Conservation (phyloP, 805 yeast species). For the Metschnikowia similis region DNA sequence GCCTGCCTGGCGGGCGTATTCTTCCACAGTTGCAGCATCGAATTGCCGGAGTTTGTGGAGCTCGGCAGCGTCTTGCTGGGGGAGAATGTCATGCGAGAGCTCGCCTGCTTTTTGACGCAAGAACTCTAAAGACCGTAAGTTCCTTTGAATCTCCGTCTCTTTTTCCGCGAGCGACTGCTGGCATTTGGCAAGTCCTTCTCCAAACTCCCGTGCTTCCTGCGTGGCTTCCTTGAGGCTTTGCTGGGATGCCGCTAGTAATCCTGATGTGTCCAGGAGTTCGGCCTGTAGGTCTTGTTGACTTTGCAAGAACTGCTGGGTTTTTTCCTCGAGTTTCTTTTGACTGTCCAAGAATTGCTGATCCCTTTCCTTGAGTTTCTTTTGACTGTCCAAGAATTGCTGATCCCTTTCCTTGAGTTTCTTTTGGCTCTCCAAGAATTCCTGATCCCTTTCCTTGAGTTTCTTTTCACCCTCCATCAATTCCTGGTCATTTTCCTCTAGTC, state of each 20-base stretch:
- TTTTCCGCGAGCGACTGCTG: neutral
- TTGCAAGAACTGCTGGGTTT: neutral
- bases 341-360: neutral
- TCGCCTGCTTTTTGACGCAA: conserved; percentile 7
- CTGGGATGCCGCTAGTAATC: neutral
- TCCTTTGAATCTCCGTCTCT: neutral
- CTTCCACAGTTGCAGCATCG: conserved; percentile 15
- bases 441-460: neutral
- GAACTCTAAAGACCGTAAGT: conserved; percentile 9
- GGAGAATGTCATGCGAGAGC: conserved; percentile 4
- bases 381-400: no score
- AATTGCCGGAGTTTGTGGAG: conserved; percentile 2
- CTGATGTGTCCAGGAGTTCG: neutral
- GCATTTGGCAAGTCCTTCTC: neutral
- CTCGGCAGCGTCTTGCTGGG: conserved; percentile 3
- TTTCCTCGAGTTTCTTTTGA: neutral
- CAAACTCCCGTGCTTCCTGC: neutral
- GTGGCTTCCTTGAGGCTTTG: neutral
- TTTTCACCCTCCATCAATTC: neutral
- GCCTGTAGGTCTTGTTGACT: neutral
- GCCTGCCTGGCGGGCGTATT: conserved; percentile 5
- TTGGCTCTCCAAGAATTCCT: neutral
- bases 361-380: no score
- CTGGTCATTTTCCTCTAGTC: no score
- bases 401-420: neutral